phyloP scores from a whole-genome alignment of 768 basidiomycete species.

The Podaxis rugospora region DNA sequence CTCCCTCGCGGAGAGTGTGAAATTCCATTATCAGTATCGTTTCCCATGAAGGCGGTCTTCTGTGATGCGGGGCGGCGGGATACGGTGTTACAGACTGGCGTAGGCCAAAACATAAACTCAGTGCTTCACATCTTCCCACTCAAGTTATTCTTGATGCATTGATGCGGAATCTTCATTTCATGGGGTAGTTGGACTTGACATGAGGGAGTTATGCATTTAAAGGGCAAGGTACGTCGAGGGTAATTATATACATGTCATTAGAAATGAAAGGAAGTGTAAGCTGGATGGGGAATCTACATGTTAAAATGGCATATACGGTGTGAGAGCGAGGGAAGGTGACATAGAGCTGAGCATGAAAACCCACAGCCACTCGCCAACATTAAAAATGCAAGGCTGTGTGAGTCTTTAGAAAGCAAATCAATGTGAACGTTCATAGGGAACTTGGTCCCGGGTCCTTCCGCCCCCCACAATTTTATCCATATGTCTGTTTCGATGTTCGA shows the following conservation, averaged over 20 bases:
- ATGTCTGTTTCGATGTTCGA: constrained; percentile 5
- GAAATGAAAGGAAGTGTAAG: background rate
- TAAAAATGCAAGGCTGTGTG: background rate
- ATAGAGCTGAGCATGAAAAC: background rate
- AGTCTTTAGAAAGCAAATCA: background rate
- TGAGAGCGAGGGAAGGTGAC: background rate
- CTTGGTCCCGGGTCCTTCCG: background rate
- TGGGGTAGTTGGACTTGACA: background rate
- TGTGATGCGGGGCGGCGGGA: no score
- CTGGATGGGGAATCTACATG: background rate
- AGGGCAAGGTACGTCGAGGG: background rate
- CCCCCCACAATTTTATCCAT: background rate
- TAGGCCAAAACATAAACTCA: background rate
- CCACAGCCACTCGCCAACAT: background rate
- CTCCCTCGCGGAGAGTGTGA: background rate
- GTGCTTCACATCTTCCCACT: background rate
- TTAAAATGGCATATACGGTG: background rate
- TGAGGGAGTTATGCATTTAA: background rate
- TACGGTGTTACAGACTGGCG: no score
- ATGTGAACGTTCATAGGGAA: background rate
- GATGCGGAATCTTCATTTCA: background rate
- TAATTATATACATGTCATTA: background rate
- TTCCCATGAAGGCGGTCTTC: background rate
- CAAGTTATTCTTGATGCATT: background rate
- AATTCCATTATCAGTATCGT: background rate